Evolutionary conservation across 192 early-diverging fungal species (phyloP).

Genomic region (Gamsiella multidivaricata): DNA sequence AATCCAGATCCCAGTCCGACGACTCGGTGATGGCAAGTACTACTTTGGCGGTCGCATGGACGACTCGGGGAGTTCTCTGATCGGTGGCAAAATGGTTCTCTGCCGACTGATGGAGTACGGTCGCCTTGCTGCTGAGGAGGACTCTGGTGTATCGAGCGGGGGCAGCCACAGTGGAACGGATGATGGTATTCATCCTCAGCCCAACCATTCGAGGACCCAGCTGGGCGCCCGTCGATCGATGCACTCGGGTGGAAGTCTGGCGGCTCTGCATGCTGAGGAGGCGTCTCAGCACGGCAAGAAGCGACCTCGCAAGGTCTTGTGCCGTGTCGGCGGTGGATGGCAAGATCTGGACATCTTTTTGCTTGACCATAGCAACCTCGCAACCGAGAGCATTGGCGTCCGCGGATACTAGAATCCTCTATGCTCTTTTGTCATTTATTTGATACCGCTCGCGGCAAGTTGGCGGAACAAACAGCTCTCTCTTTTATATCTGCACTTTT

Average conservation of each 20-base stretch:
- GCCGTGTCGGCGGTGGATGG: constrained; percentile 71
- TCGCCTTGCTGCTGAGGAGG: constrained; percentile 49
- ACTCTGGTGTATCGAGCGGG: constrained; percentile 58
- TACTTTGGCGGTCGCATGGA: constrained; percentile 53
- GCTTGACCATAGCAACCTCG: constrained; percentile 59
- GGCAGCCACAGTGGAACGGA: constrained; percentile 51
- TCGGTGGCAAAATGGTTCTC: constrained; percentile 56
- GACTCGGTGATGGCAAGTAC: constrained; percentile 53
- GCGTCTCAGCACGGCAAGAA: constrained; percentile 27
- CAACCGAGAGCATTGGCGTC: constrained; percentile 16
- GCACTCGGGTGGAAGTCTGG: constrained; percentile 28
- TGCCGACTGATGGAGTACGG: constrained; percentile 65
- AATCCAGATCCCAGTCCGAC: constrained; percentile 59
- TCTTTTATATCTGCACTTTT: too few relatives aligned
- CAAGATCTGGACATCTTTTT: constrained; percentile 73
- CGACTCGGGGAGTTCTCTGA: constrained; percentile 38
- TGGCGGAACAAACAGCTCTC: too few relatives aligned
- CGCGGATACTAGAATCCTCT: constrained; percentile 8
- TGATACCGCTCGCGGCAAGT: too few relatives aligned
- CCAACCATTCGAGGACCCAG: background rate
- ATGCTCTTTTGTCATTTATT: background rate
- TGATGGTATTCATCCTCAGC: constrained; percentile 29
- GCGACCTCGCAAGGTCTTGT: constrained; percentile 53
- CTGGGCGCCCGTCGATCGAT: too few relatives aligned
- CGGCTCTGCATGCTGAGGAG: constrained; percentile 27